Evolutionary conservation across 768 basidiomycete genomes (phyloP), one percentile per base, ranked within the genome.

Genomic region (Suillus subalutaceus): DNA sequence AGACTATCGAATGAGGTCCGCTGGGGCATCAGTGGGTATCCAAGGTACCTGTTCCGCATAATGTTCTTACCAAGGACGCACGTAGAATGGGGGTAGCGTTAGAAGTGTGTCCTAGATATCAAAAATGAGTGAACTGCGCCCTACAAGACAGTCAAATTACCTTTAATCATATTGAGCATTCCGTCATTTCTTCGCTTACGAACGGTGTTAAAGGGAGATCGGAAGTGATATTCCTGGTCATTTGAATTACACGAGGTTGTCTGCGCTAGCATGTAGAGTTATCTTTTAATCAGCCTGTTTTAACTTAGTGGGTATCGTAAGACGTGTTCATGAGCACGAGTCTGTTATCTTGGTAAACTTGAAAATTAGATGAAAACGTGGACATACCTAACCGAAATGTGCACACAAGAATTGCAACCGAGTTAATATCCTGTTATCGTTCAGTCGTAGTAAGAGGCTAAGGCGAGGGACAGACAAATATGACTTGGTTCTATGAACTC

Each of bases 11-110:
- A 44, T 43, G 59, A 30, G 41, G 26, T 18, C 43, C 26, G 41
- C 26, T 60, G 26, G 40, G 41, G 30, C 41, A 60, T 60, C 59
- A 60, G 18, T 60, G 59, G 59, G 59, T 60, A 43, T 60, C 59
- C 18, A 60, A 60, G 59, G 59, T 6, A 60, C 26, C 12, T 32
- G 26, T 43, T 60, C 59, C 59, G 59, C 41, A 6, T 43, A 10
- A 30, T n/a, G 5, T 12, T 41, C 59, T 60, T 41, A 30, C 26
- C 43, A 18, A 32, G 18, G 30, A 60, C 41, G 41, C 41, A 30
- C 18, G 20, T 43, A 43, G 26, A 60, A 59, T 30, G 59, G 41
- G 18, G 59, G 55, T 32, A 60, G 59, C 18, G 10, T 60, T 26
- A 43, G 55, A 2, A 20, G 6, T 20, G 20, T 43, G 20, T 26